These are phyloP conservation scores for Malania oleifera DNA, from an alignment of 164 flowering plant genomes.

Conservation along the genomic window DNA sequence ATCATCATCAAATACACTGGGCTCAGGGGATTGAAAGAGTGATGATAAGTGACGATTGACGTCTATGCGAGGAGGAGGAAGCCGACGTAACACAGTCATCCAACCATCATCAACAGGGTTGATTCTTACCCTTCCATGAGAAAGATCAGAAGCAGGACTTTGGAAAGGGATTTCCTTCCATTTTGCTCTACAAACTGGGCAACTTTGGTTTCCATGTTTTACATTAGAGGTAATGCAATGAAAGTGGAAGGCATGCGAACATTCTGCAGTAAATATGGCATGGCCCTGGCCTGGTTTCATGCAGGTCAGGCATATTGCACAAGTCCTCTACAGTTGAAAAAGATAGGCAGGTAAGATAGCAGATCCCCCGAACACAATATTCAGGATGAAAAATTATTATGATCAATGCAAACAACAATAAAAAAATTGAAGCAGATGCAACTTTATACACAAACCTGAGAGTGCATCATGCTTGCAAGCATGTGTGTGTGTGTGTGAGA, in stretches of 20 bases:
- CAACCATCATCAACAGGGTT: constrained; percentile 44
- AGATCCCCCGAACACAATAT: not conserved
- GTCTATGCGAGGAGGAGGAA: constrained; percentile 43
- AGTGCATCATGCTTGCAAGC: no score
- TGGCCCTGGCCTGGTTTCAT: constrained; percentile 87
- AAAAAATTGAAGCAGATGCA: no score
- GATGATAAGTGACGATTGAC: constrained; percentile 35
- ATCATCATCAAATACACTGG: constrained; percentile 64
- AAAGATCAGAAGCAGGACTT: constrained; percentile 32
- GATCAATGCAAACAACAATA: no score
- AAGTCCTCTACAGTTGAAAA: constrained; percentile 53
- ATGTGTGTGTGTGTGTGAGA: no score
- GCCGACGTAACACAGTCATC: constrained; percentile 41
- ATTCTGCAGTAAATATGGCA: constrained; percentile 95
- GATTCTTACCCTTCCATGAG: constrained; percentile 36
- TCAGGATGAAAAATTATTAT: no score
- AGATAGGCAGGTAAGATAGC: constrained; percentile 6
- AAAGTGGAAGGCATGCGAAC: constrained; percentile 90
- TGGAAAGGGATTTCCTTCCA: constrained; percentile 94
- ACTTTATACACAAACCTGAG: no score
- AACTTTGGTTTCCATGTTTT: constrained; percentile 77
- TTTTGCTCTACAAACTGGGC: constrained; percentile 92
- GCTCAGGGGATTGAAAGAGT: constrained; percentile 50
- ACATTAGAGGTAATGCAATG: constrained; percentile 91
- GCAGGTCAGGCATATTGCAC: constrained; percentile 77